Base-by-base conservation (phyloP, 139 green algal genomes). In the Chlamydomonas sp. region DNA sequence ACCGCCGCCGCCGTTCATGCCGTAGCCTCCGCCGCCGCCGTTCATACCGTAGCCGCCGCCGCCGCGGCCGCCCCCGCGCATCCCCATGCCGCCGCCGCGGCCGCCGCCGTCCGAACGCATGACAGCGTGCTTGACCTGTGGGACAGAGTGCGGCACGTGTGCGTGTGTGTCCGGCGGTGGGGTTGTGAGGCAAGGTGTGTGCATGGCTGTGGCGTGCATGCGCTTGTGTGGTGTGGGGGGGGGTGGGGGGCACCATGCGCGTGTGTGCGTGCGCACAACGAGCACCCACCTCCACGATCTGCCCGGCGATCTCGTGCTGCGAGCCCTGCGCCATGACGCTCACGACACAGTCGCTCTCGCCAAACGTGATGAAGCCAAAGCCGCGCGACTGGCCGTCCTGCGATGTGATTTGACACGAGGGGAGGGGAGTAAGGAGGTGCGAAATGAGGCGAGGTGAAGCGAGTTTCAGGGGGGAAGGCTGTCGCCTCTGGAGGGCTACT, bases 311-410 rank as follows among this genome's bases (percentile, higher is more conserved):
- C 26, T 65, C 49, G 49, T 80, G 74, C 69, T 80, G 73, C 2
- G 48, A 36, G 2, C 6, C 30, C 36, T 65, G 39, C 6, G 62
- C 29, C 57, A 96, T 72, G 31, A 80, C 80, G 48, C 95, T 88
- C 35, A 94, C 87, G 5, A 95, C 89, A 4, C 84, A 59, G 30
- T 86, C 76, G 38, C 92, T 88, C 29, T 78, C 69, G 30, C 73
- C 73, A 68, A 90, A 97, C 24, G 87, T 97, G 30, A 97, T 84
- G 67, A 97, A 97, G 30, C 91, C 91, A 78, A 97, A 97, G 20
- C 91, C 91, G 10, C 91, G 75, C 0, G 87, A 85, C 29, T 83
- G 69, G 28, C 84, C 80, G 72, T 96, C 90, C 2, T 65, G 64
- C 30, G 68, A 47, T n/a, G 79, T 72, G 35, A 82, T 76, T 67